Evolutionary conservation across 2,329 filamentous ascomycete species (phyloP).

Genomic region (Colletotrichum musicola): DNA sequence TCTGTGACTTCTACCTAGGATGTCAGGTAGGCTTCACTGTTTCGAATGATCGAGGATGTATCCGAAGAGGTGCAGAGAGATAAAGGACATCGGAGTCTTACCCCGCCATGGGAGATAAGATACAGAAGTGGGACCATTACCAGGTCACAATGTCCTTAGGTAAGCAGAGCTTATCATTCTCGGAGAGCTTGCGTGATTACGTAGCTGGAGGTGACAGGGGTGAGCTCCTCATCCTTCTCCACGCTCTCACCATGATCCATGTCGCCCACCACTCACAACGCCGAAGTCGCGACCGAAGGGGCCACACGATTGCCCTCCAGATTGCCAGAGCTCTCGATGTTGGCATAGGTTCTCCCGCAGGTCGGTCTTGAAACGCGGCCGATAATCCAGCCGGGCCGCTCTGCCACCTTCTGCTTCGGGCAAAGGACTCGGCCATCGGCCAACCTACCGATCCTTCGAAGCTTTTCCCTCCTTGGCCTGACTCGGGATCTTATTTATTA

Average conservation of each 20-base stretch:
- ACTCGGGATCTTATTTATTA: slow-evolving; percentile 11
- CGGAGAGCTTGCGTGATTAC: neutral
- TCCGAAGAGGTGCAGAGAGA: too few species aligned
- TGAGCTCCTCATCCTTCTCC: slow-evolving; percentile 38
- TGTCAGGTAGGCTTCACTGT: too few species aligned
- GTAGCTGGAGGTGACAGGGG: slow-evolving; percentile 9
- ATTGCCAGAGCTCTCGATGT: slow-evolving; percentile 23
- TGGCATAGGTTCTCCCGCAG: neutral
- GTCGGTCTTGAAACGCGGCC: slow-evolving; percentile 30
- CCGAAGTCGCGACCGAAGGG: slow-evolving; percentile 36
- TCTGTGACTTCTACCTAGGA: too few species aligned
- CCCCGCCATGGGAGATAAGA: slow-evolving; percentile 11
- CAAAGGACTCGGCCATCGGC: slow-evolving; percentile 18
- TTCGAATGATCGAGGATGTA: too few species aligned
- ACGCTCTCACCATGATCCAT: slow-evolving; percentile 38
- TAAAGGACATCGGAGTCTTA: too few species aligned
- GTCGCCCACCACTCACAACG: slow-evolving; percentile 31
- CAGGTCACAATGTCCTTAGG: neutral
- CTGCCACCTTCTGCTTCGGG: slow-evolving; percentile 36
- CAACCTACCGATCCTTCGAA: slow-evolving; percentile 18
- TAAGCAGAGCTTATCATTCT: slow-evolving; percentile 28
- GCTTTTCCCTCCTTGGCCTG: slow-evolving; percentile 5
- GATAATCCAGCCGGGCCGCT: slow-evolving; percentile 30
- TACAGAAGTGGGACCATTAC: neutral
- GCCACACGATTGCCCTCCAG: slow-evolving; percentile 26